Base-by-base conservation (phyloP, 345 rosid genomes). In the Lepidium didymum region DNA sequence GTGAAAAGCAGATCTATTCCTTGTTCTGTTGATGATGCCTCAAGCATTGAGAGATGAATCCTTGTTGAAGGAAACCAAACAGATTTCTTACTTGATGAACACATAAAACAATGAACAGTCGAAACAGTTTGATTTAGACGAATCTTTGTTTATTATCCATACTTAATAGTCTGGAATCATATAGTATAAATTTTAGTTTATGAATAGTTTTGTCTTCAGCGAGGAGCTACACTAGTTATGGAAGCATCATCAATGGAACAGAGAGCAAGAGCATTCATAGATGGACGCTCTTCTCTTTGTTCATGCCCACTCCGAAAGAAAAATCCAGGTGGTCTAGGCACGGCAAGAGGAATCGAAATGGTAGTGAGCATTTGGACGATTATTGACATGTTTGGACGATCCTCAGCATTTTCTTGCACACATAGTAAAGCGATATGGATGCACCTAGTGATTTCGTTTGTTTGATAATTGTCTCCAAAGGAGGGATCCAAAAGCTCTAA, bases 391-490 rank as follows among this genome's bases (percentile, higher is more conserved):
- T 68, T 62, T 10, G 91, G 86, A 49, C 86, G 76, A 62, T 68
- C 76, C 13, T 62, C 56, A 3, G 83, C 76, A 46, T 85, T 80
- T 80, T 79, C 81, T 51, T 83, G 86, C 31, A 78, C 87, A 52
- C 87, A 85, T 18, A 85, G 33, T 36, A 85, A 35, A 2, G 87
- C 87, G 4, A 60, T 60, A 60, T 60, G 64, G 51, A 60, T 60
- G 52, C 65, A 60, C 36, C 52, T 60, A 0, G 52, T 64, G 21
- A 81, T 75, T 62, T 85, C 82, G 7, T 38, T 53, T 11, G 8
- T 64, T 29, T 59, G 59, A 72, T 72, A 78, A 0, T 65, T 41
- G 13, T 62, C 55, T 0, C 3, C 18, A 18, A 84, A 12, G 19
- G 68, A 42, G 1, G 81, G 76, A 64, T 87, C 88, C 46, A 81